Evolutionary conservation across 495 filamentous ascomycete species (phyloP).

Genomic region (Penicillium alfredii): DNA sequence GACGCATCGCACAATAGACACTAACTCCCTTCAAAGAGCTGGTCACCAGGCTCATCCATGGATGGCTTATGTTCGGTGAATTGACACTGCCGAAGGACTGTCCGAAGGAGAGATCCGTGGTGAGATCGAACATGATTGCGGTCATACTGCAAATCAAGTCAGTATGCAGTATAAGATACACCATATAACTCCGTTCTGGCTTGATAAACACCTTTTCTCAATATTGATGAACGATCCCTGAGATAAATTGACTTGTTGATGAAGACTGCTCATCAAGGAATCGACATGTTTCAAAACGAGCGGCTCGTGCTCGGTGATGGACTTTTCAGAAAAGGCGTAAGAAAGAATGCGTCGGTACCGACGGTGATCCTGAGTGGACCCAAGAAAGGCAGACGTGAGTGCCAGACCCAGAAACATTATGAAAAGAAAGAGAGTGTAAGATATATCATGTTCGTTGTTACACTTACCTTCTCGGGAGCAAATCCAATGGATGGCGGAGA

Average conservation of each 20-base stretch:
- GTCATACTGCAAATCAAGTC: too few relatives aligned
- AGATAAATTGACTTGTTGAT: not conserved
- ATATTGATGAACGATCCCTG: not conserved
- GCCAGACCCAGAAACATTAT: too few relatives aligned
- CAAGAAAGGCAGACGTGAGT: too few relatives aligned
- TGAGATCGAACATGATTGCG: not conserved
- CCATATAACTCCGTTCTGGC: too few relatives aligned
- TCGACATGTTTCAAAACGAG: not conserved
- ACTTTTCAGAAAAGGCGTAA: not conserved
- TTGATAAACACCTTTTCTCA: too few relatives aligned
- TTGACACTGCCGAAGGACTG: not conserved
- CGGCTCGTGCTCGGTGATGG: not conserved
- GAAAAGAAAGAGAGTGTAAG: too few relatives aligned
- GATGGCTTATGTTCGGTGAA: not conserved
- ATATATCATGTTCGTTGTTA: too few relatives aligned
- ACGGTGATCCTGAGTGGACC: not conserved
- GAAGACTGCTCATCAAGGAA: not conserved
- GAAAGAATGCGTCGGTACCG: not conserved
- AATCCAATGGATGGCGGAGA: not conserved
- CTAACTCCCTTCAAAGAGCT: not conserved
- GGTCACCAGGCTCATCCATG: not conserved
- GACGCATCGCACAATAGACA: not conserved
- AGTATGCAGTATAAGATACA: too few relatives aligned
- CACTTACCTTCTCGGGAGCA: not conserved
- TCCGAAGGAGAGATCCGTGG: slow-evolving; percentile 12